Conservation (phyloP, 2,329 filamentous ascomycete genomes). For the Lizonia empirigonia region DNA sequence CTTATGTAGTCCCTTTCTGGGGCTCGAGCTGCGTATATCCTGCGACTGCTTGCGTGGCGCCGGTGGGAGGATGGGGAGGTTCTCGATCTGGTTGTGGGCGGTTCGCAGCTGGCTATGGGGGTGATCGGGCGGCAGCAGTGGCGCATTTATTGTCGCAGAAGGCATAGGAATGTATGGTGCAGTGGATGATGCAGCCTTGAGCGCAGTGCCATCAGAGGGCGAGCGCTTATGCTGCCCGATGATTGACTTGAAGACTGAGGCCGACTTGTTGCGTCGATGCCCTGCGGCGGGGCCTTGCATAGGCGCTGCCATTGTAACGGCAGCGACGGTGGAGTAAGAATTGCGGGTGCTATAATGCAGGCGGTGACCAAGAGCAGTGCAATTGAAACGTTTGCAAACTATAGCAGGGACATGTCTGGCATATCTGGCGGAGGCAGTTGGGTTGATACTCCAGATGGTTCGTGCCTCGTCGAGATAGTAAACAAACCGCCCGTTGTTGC, state of each 20-base stretch:
- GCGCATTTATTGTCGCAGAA: constrained; percentile 32
- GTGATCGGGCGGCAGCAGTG: constrained; percentile 58
- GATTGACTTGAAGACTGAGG: constrained; percentile 57
- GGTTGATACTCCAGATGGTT: constrained; percentile 17
- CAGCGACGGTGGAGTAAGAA: constrained; percentile 7
- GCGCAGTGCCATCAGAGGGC: constrained; percentile 49
- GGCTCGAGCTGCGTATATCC: constrained; percentile 42
- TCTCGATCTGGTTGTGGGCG: constrained; percentile 40
- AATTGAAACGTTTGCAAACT: constrained; percentile 7
- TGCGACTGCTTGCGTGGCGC: constrained; percentile 47
- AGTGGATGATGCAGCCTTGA: constrained; percentile 29
- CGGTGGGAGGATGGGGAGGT: constrained; percentile 30
- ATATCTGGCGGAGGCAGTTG: constrained; percentile 8
- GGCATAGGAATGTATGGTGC: constrained; percentile 34
- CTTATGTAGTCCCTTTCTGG: constrained; percentile 53
- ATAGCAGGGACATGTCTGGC: constrained; percentile 16
- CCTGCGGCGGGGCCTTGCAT: constrained; percentile 32
- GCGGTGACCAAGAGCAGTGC: neutral
- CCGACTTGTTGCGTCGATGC: constrained; percentile 50
- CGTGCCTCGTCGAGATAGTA: constrained; percentile 14
- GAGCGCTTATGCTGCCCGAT: constrained; percentile 58
- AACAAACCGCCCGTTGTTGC: constrained; percentile 11
- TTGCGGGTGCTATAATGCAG: constrained; percentile 6
- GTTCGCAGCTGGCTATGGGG: constrained; percentile 49
- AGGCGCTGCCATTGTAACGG: constrained; percentile 32